Evolutionary conservation across 768 basidiomycete species (phyloP), one percentile per base, ranked within the genome.

Genomic region (Gloeostereum incarnatum): DNA sequence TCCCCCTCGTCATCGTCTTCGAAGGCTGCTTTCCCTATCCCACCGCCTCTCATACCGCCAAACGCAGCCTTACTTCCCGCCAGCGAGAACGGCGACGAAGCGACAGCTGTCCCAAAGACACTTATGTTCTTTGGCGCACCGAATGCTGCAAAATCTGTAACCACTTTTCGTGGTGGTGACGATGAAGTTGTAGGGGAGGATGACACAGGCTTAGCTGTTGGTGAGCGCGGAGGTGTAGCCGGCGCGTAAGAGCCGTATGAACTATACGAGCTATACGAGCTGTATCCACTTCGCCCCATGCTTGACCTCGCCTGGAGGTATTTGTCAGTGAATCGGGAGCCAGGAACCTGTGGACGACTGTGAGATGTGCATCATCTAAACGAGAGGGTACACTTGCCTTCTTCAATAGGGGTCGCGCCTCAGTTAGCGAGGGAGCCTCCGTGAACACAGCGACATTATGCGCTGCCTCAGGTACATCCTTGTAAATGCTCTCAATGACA

Each of bases 281-380:
- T n/a, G 46, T 73, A 73, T 2, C 61, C 49, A 43, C 61, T 64
- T 27, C 83, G 73, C 23, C 68, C 62, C 40, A 73, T 57, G 16
- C 72, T 54, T 50, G 80, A 72, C 34, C 84, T 73, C 22, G 82
- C 78, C 48, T 80, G 75, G 19, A 93, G 73, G 58, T 97, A 98
- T 58, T 94, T 93, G 48, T 98, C 93, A 14, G 94, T 97, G 65
- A 97, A 94, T 3, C 94, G 84, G 29, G 90, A 88, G n/a, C 89
- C 90, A 35, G 81, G 78, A 33, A 96, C 86, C 92, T 96, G 54
- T 19, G 27, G n/a, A 23, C 22, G 32, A 33, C 27, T 10, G 17
- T 29, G 16, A 22, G n/a, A 23, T 24, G 23, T n/a, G 16, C 19
- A 31, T n/a, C 31, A 14, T 10, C 1, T 31, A 20, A 30, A 6